Conservation (phyloP, 2,329 filamentous ascomycete genomes). For the Ophiostoma sp. region DNA sequence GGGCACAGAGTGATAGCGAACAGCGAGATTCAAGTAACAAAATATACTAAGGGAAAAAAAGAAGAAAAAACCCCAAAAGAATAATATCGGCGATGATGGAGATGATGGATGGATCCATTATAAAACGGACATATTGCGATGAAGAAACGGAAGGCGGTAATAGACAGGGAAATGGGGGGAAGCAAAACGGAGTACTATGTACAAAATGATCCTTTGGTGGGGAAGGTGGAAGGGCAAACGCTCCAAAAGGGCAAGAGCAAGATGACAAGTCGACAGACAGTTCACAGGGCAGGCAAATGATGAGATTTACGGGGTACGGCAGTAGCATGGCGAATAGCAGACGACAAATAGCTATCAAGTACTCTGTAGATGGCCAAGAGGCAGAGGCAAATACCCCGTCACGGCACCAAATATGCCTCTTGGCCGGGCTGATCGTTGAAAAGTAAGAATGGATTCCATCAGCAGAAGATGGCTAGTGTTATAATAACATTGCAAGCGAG, state of each 20-base stretch:
- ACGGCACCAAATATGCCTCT: not conserved
- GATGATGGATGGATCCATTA: not conserved
- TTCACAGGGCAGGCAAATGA: slow-evolving; percentile 6
- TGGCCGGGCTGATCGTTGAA: not conserved
- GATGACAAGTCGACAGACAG: not conserved
- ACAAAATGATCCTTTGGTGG: not conserved
- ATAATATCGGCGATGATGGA: not conserved
- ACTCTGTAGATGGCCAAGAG: not conserved
- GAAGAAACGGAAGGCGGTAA: not conserved
- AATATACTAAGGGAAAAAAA: not conserved
- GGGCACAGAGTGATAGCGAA: not conserved
- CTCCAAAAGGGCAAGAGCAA: not conserved
- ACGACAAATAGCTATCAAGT: not conserved
- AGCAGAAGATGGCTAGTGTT: too few relatives aligned
- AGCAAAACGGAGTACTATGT: not conserved
- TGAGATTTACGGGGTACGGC: not conserved
- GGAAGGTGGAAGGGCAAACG: not conserved
- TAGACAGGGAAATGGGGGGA: not conserved
- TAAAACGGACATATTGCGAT: not conserved
- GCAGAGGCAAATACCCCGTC: not conserved
- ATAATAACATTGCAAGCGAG: not conserved
- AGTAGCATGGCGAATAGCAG: not conserved
- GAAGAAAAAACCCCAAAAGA: not conserved
- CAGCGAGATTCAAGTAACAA: not conserved
- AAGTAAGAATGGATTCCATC: too few relatives aligned